Evolutionary conservation across 2,329 filamentous ascomycete species (phyloP).

Genomic region (Niveomyces coronatus): DNA sequence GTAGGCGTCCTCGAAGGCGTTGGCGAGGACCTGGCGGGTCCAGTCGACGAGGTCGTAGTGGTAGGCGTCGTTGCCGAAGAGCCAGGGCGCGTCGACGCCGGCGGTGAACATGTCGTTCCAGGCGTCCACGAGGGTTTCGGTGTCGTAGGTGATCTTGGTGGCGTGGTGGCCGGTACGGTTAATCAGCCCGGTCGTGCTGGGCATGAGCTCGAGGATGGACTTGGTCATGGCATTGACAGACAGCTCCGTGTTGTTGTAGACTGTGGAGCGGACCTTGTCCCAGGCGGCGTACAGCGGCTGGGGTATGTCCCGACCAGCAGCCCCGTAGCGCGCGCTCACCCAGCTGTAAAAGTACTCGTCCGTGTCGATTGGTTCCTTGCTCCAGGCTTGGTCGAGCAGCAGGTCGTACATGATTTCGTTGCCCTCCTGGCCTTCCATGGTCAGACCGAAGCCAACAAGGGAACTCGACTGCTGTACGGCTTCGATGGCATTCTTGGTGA

Average conservation of each 20-base stretch:
- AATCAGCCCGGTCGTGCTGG: conserved; percentile 27
- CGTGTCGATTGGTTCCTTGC: conserved; percentile 28
- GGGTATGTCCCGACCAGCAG: conserved; percentile 2
- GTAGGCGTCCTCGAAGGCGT: conserved; percentile 30
- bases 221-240: conserved; percentile 27
- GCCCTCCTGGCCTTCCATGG: conserved; percentile 37
- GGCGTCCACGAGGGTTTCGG: conserved; percentile 22
- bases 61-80: conserved; percentile 31
- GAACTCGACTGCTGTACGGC: conserved; percentile 28
- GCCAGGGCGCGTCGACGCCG: conserved; percentile 15
- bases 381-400: conserved; percentile 39
- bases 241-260: conserved; percentile 10
- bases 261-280: conserved; percentile 8
- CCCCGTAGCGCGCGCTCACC: conserved; percentile 29
- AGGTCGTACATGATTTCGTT: conserved; percentile 40
- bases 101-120: conserved; percentile 29
- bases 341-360: conserved; percentile 33
- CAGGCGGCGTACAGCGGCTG: conserved; percentile 6
- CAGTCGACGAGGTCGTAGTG: conserved; percentile 35
- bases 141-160: conserved; percentile 30
- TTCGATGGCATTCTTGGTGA: conserved; percentile 33
- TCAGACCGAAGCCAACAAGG: conserved; percentile 35
- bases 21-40: conserved; percentile 34
- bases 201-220: conserved; percentile 33
- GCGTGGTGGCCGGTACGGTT: conserved; percentile 25